phyloP scores from a whole-genome alignment of 306 rosid genomes.

The Prunus mongolica region DNA sequence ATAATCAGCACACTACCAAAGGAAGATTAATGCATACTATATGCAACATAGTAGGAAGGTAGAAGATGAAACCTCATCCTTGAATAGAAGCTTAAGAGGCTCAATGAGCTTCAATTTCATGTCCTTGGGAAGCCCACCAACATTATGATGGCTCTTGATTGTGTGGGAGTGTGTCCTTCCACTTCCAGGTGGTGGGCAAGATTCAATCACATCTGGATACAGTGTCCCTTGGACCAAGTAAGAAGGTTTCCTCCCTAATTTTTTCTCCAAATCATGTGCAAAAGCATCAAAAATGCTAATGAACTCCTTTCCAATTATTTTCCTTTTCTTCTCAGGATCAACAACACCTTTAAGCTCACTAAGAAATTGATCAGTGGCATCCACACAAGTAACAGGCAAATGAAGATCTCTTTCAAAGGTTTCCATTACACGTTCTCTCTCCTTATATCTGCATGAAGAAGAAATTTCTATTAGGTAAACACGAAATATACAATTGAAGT shows the following conservation, averaged over 20 bases:
- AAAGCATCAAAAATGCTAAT: conserved; percentile 75
- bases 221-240: conserved; percentile 91
- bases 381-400: conserved; percentile 79
- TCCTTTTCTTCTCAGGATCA: conserved; percentile 90
- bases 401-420: conserved; percentile 88
- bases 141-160: conserved; percentile 97
- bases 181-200: conserved; percentile 96
- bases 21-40: background rate
- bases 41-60: conserved; percentile 7
- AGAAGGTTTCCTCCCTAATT: conserved; percentile 57
- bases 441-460: conserved; percentile 60
- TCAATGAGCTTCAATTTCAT: conserved; percentile 94
- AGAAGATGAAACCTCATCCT: conserved; percentile 76
- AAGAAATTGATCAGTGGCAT: conserved; percentile 70
- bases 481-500: background rate
- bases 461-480: background rate
- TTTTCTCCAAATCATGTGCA: conserved; percentile 63
- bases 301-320: conserved; percentile 90
- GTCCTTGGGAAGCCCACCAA: conserved; percentile 97
- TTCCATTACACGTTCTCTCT: conserved; percentile 83
- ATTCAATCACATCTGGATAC: conserved; percentile 94
- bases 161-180: conserved; percentile 93
- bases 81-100: conserved; percentile 87
- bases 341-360: conserved; percentile 71
- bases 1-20: background rate